Percentiles rank a stretch among this genome's conserved stretches.
phyloP scores from a whole-genome alignment of 1,284 basidiomycete genomes.

The Puccinia triticina region DNA sequence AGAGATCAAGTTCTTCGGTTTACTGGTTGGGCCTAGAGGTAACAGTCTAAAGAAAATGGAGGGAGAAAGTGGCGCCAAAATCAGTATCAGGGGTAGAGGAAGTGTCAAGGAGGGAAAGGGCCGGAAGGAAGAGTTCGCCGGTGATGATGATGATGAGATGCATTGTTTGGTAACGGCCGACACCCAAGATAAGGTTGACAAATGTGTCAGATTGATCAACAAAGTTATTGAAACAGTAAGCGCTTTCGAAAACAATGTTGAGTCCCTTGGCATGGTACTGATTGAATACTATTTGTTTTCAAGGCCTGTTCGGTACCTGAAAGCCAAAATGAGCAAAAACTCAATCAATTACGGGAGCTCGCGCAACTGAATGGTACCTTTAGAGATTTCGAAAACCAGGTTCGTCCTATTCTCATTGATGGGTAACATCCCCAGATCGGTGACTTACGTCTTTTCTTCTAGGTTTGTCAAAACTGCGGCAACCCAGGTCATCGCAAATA shows the following conservation, averaged over 20 bases:
- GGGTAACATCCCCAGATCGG: constrained; percentile 70
- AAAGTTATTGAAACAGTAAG: constrained; percentile 94
- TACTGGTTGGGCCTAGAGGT: constrained; percentile 95
- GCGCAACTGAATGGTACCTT: constrained; percentile 97
- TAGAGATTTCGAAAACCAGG: constrained; percentile 98
- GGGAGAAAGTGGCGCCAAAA: constrained; percentile 94
- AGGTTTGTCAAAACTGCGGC: constrained; percentile 52
- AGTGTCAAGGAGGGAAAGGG: constrained; percentile 99
- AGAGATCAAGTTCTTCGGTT: constrained; percentile 99
- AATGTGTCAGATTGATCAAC: constrained; percentile 94
- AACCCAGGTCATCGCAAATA: constrained; percentile 76
- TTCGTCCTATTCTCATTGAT: constrained; percentile 88
- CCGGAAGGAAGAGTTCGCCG: constrained; percentile 74
- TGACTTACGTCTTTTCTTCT: constrained; percentile 57
- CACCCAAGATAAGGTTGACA: constrained; percentile 82
- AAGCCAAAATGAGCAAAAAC: constrained; percentile 99
- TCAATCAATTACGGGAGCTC: constrained; percentile 96
- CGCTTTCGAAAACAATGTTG: constrained; percentile 53
- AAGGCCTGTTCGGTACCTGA: constrained; percentile 98
- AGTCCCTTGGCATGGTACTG: background rate
- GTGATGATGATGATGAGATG: constrained; percentile 93
- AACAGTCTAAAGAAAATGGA: constrained; percentile 99
- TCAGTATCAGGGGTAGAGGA: constrained; percentile 96
- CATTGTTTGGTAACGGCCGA: constrained; percentile 97
- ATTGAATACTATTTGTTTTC: background rate